phyloP scores from a whole-genome alignment of 805 yeast species.

The Nakazawaea wickerhamii region DNA sequence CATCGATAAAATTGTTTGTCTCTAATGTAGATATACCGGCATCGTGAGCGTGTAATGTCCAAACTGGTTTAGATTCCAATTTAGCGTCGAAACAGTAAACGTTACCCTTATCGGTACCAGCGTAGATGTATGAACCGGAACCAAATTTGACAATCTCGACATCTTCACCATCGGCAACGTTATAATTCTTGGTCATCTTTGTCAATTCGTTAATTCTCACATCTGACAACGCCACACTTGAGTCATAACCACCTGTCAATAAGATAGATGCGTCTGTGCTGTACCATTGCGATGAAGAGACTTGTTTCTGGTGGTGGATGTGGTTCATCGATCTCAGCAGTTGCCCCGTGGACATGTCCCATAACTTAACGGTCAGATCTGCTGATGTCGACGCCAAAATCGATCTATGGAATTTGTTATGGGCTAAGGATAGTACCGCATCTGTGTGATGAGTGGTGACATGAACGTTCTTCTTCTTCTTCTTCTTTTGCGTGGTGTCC shows the following conservation, averaged over 20 bases:
- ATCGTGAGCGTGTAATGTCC: constrained; percentile 98
- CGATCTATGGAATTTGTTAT: constrained; percentile 75
- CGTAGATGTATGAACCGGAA: constrained; percentile 49
- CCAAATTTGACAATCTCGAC: constrained; percentile 80
- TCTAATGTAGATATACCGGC: constrained; percentile 83
- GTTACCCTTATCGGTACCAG: constrained; percentile 89
- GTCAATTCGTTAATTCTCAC: constrained; percentile 66
- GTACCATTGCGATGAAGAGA: constrained; percentile 88
- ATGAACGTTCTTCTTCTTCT: constrained; percentile 43
- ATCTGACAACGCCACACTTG: constrained; percentile 76
- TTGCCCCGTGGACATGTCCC: constrained; percentile 77
- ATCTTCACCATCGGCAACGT: constrained; percentile 59
- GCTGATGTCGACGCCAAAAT: constrained; percentile 94
- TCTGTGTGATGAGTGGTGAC: constrained; percentile 81
- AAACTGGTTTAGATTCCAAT: constrained; percentile 59
- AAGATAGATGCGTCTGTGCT: constrained; percentile 57
- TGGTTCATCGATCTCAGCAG: constrained; percentile 73
- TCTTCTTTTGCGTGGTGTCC: constrained; percentile 38
- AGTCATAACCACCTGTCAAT: constrained; percentile 91
- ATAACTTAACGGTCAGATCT: constrained; percentile 87
- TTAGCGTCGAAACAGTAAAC: constrained; percentile 87
- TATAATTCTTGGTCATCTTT: constrained; percentile 58
- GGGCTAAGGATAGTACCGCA: constrained; percentile 84
- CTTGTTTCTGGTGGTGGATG: constrained; percentile 74
- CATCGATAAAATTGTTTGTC: constrained; percentile 60